Evolutionary conservation across 306 rosid species (phyloP).

Genomic region (Begonia masoniana): DNA sequence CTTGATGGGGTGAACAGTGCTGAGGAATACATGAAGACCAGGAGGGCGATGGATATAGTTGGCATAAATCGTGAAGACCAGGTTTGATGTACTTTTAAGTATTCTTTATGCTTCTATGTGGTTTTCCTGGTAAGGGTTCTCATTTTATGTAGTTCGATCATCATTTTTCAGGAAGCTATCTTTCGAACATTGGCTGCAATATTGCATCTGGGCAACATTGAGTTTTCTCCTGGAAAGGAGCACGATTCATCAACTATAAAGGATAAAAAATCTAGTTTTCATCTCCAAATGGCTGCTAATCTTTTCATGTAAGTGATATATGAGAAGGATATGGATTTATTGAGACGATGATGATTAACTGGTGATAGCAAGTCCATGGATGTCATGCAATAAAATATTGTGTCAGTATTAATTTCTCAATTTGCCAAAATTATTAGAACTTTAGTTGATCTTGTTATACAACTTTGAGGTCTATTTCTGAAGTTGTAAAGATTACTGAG

Average conservation of each 20-base stretch:
- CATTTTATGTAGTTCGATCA: slow-evolving; percentile 4
- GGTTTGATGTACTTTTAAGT: slow-evolving; percentile 27
- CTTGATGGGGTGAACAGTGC: slow-evolving; percentile 80
- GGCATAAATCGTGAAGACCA: slow-evolving; percentile 71
- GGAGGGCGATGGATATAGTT: slow-evolving; percentile 95
- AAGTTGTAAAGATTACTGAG: too few relatives aligned
- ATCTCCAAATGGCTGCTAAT: slow-evolving; percentile 63
- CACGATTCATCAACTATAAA: slow-evolving; percentile 69
- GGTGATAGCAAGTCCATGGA: too few relatives aligned
- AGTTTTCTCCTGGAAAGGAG: slow-evolving; percentile 95
- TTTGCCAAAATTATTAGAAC: too few relatives aligned
- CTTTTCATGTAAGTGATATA: slow-evolving; percentile 63
- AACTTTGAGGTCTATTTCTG: too few relatives aligned
- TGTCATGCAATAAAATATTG: too few relatives aligned
- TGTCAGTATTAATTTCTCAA: too few relatives aligned
- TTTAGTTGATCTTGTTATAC: too few relatives aligned
- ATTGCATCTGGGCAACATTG: slow-evolving; percentile 84
- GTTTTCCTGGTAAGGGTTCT: slow-evolving; percentile 4
- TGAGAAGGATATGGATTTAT: too few relatives aligned
- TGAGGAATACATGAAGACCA: slow-evolving; percentile 73
- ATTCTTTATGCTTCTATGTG: background rate
- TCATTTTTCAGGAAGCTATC: slow-evolving; percentile 55
- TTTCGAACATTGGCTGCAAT: slow-evolving; percentile 86
- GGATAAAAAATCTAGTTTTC: slow-evolving; percentile 75
- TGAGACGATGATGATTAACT: too few relatives aligned